These are phyloP conservation scores for Thelonectria blattea DNA, from an alignment of 2,329 filamentous ascomycete genomes.

Conservation along the genomic window DNA sequence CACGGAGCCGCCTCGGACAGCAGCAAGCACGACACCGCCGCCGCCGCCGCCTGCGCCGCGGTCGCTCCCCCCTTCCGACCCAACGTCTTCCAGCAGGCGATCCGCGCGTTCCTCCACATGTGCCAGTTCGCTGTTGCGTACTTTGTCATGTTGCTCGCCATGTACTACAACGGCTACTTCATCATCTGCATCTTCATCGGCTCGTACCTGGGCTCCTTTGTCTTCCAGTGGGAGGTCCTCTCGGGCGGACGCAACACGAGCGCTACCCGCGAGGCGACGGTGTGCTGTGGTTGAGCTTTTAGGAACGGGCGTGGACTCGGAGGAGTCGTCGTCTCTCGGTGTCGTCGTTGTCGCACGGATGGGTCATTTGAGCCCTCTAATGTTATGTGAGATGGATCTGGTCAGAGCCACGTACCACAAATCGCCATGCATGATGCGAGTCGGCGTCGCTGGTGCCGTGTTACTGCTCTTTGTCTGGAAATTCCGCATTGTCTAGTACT, in stretches of 20 bases:
- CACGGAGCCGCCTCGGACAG: conserved; percentile 27
- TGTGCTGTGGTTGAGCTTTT: conserved; percentile 47
- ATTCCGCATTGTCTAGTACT: background rate
- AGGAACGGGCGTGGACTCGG: no score
- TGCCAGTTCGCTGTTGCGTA: conserved; percentile 78
- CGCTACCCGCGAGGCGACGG: conserved; percentile 46
- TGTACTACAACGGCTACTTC: conserved; percentile 72
- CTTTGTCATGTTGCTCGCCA: conserved; percentile 71
- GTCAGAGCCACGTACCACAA: background rate
- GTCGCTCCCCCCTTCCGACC: conserved; percentile 56
- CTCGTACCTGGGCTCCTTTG: conserved; percentile 72
- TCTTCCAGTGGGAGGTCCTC: conserved; percentile 74
- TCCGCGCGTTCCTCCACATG: conserved; percentile 72
- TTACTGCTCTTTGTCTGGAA: background rate
- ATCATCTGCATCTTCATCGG: conserved; percentile 84
- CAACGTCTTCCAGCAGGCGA: conserved; percentile 67
- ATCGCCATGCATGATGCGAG: background rate
- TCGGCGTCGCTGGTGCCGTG: background rate
- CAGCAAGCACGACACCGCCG: conserved; percentile 29
- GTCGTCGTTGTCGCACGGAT: background rate
- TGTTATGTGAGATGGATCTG: background rate
- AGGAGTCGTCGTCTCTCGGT: background rate
- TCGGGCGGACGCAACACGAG: conserved; percentile 39
- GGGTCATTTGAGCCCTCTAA: background rate
- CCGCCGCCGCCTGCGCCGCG: conserved; percentile 16